Base-by-base conservation (phyloP, 2,329 filamentous ascomycete genomes). In the Biscogniauxia marginata region DNA sequence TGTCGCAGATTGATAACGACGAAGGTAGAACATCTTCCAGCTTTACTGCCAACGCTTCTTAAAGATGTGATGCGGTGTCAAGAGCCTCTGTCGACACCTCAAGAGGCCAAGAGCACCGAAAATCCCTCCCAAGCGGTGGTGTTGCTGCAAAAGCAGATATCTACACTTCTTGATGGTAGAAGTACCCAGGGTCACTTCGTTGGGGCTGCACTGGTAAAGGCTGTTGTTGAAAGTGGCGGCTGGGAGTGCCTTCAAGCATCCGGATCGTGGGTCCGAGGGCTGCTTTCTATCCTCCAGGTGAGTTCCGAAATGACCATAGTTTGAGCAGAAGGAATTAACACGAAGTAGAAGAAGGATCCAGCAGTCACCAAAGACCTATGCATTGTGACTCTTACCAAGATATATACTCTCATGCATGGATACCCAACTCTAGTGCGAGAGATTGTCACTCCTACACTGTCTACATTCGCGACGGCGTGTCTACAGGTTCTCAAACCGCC, bases 391-490 rank as follows among this genome's bases (percentile, higher is more conserved):
- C 77, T 97, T 59, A 89, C 90, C 19, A 87, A 89, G 67, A 92
- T 97, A 64, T 97, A 95, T 75, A 82, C 86, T 63, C 82, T 95
- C 34, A 88, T 93, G 44, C 90, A 92, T 68, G 85, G 88, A 39
- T 92, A 92, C 68, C 90, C 89, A 57, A 95, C 91, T 7, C 79
- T 97, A 52, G 80, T 93, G 46, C 84, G 93, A 65, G 93, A 97
- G 70, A 90, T 97, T 58, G 93, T 90, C 1, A 96, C 92, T 0
- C 91, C 91, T 2, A 90, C 85, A 3, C 76, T 97, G 19, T 85
- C 90, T 1, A 76, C 82, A 1, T 96, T 93, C 66, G 81, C 93
- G 47, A 86, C 84, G 0, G 80, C 88, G 3, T 91, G 89, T 65
- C 73, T 96, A 46, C 85, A 88, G 65, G 78, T 93, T 46, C 74